Base-by-base conservation (phyloP, 495 filamentous ascomycete genomes). In the Neurospora sp. region DNA sequence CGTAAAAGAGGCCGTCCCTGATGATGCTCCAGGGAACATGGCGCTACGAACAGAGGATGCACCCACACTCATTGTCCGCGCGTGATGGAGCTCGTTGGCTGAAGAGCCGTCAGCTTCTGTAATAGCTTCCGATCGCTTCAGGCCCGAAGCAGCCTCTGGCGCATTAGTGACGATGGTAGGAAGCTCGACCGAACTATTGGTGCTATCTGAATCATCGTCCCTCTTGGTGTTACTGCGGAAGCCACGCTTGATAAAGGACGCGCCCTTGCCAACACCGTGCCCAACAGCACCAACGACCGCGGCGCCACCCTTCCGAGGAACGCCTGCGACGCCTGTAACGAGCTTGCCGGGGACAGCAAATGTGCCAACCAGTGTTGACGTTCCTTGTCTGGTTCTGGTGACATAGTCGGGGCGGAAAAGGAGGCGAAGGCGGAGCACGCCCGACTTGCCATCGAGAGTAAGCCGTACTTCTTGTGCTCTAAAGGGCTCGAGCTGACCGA, bases 381-480 rank as follows among this genome's bases (percentile, higher is more conserved):
- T 96, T 59, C 96, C 96, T 81, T 97, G 93, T 41, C 93, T 88
- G 12, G 93, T 88, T 69, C 96, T 90, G 18, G 90, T 91, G 72
- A 99, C 93, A 76, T 97, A 99, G 82, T 91, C 89, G 3, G 96
- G 92, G 74, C 92, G 95, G 89, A 99, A 99, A n/a, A 97, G 84
- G 74, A 98, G 86, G 73, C 91, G 92, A 70, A 99, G 81, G 42
- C 92, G 89, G 41, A 99, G 85, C 10, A 88, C 86, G 27, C 96
- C 96, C 2, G 91, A 96, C 80, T 97, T 97, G 22, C 96, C 96
- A 79, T 97, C 92, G 4, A 98, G 85, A 31, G 85, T 84, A n/a
- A 95, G 87, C 37, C 84, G 87, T 35, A 93, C 83, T 76, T 94
- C 92, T 78, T 92, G 84, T 5, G 86, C 85, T 78, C 85, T 85